phyloP scores from a whole-genome alignment of 2,329 filamentous ascomycete species.

The Pseudogymnoascus sp. region DNA sequence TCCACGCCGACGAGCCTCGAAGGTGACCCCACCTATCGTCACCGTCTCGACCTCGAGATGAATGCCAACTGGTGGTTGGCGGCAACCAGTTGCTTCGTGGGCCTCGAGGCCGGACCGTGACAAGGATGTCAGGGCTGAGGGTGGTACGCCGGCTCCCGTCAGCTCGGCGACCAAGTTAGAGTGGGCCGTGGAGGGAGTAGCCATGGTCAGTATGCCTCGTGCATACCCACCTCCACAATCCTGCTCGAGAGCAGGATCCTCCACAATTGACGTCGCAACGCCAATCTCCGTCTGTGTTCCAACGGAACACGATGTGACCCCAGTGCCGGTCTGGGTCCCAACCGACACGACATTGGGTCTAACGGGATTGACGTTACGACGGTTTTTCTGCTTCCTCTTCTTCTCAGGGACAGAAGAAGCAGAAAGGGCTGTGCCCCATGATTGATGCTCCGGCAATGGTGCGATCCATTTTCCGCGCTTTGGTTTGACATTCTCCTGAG shows the following conservation, averaged over 20 bases:
- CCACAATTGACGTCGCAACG: slow-evolving; percentile 1
- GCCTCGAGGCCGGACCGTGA: background rate
- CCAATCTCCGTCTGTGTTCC: background rate
- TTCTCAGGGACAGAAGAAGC: background rate
- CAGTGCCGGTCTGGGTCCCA: background rate
- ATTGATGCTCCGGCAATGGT: background rate
- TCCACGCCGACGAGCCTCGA: slow-evolving; percentile 13
- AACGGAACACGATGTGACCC: background rate
- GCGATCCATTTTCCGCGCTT: background rate
- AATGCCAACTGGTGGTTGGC: background rate
- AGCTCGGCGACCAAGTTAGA: background rate
- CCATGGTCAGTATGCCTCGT: slow-evolving; percentile 4
- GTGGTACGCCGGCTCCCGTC: background rate
- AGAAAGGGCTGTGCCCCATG: background rate
- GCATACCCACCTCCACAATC: background rate
- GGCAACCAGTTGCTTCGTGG: slow-evolving; percentile 2
- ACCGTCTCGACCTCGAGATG: background rate
- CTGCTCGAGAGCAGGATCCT: background rate
- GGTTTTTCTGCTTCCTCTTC: background rate
- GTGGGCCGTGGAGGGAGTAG: slow-evolving; percentile 1
- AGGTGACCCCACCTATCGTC: slow-evolving; percentile 6
- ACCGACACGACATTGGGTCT: background rate
- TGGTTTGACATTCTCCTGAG: background rate
- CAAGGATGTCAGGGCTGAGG: slow-evolving; percentile 2
- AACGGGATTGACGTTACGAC: background rate